Conservation (phyloP, 2,329 filamentous ascomycete genomes). For the Aphanoascus verrucosus region DNA sequence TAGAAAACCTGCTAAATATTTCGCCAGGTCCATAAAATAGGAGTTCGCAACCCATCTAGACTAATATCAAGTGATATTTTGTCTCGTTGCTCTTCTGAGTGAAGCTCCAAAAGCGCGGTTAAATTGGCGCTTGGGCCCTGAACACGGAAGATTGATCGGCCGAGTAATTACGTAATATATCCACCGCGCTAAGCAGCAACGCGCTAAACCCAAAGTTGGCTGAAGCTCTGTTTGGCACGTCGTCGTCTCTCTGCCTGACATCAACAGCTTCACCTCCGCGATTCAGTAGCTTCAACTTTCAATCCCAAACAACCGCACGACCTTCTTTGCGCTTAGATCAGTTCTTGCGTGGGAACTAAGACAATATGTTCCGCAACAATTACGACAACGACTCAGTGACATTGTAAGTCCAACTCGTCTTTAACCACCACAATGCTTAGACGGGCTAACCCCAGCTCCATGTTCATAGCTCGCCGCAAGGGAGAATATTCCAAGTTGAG, state of each 20-base stretch:
- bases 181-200: neutral
- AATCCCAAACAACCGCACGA: neutral
- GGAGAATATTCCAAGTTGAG: constrained; percentile 98
- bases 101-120: no score
- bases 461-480: constrained; percentile 75
- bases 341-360: neutral
- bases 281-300: neutral
- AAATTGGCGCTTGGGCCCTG: no score
- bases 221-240: constrained; percentile 14
- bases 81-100: no score
- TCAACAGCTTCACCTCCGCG: constrained; percentile 1
- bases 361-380: constrained; percentile 96
- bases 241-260: constrained; percentile 17
- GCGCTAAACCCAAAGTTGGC: constrained; percentile 15
- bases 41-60: no score
- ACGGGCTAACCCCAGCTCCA: neutral
- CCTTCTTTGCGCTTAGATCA: neutral
- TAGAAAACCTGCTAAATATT: no score
- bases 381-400: constrained; percentile 99
- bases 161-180: neutral
- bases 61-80: no score
- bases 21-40: no score
- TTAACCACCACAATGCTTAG: neutral
- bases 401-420: constrained; percentile 56
- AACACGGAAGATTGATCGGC: neutral